Percentiles rank a stretch among this genome's conserved stretches.
Evolutionary conservation across 768 basidiomycete genomes (phyloP).

Genomic region (Russula sp.): DNA sequence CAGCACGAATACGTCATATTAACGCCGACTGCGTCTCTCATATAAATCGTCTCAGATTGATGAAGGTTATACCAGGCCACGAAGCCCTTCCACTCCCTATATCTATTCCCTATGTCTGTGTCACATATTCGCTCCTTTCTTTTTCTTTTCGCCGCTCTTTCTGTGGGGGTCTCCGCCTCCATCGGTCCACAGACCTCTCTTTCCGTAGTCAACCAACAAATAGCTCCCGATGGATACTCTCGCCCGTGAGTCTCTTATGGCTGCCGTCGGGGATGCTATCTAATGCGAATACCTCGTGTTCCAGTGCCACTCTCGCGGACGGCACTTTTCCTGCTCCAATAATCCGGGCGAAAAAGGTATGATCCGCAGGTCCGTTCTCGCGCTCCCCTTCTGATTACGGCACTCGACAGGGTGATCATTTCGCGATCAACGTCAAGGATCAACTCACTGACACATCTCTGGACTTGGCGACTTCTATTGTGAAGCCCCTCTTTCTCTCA

Average conservation of each 20-base stretch:
- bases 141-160: slow-evolving; percentile 4
- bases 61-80: not conserved
- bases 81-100: not conserved
- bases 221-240: slow-evolving; percentile 24
- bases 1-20: not conserved
- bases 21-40: not conserved
- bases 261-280: not conserved
- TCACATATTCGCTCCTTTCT: not conserved
- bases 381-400: not conserved
- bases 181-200: slow-evolving; percentile 24
- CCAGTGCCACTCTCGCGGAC: not conserved
- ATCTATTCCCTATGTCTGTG: not conserved
- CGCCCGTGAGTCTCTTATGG: slow-evolving; percentile 9
- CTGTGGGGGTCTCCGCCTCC: slow-evolving; percentile 6
- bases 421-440: slow-evolving; percentile 7
- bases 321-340: slow-evolving; percentile 6
- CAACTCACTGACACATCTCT: not conserved
- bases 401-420: not conserved
- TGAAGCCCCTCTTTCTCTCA: not conserved
- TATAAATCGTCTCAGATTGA: slow-evolving; percentile 2
- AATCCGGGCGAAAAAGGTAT: slow-evolving; percentile 2
- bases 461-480: slow-evolving; percentile 15
- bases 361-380: not conserved
- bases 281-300: not conserved
- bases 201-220: slow-evolving; percentile 18